Evolutionary conservation across 352 stramenopile species (phyloP), one percentile per base, ranked within the genome.

Genomic region (Discostella stelligera): DNA sequence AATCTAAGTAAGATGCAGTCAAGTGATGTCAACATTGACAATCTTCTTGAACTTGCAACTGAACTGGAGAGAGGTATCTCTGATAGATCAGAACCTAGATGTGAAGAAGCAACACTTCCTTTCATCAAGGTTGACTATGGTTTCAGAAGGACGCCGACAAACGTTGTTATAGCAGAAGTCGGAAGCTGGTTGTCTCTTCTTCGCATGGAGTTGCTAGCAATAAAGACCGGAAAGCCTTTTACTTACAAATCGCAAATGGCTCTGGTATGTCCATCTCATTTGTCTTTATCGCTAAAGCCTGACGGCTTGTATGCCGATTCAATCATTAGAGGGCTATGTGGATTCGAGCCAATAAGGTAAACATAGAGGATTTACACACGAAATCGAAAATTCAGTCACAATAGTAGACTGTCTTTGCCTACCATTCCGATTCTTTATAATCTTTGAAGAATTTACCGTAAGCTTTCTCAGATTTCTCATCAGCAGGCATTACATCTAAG

Each of bases 391-490:
- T 32, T 32, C 27, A 32, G 2, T 32, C 2, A 32, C 27, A 32
- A 32, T 32, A n/a, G n/a, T n/a, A n/a, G n/a, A 32, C 27, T 32
- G 27, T 5, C 37, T 10, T 3, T 44, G 11, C 37, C 7, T 66
- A 94, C 90, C 90, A 94, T 66, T 94, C 90, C n/a, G 85, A 89
- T 67, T 90, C 83, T 62, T 78, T 77, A 69, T 93, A 94, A 74
- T 94, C 90, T 63, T 94, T 94, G 58, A 93, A 86, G 61, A 94
- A 94, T 59, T 88, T 88, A 7, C 89, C 89, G 64, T 87, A 90
- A 25, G 73, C 70, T 48, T 84, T 85, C 13, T 53, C 49, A 20
- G 14, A 16, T 44, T 72, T 67, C 8, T 78, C 64, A 30, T 50
- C 56, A 46, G 55, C 48, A 7, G 71, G 65, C 21, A 50, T 71